A percentile compares a stretch with the other conserved stretches of the same genome.
Conservation (phyloP, 202 grass and related monocot genomes). For the Zoysia matrella region DNA sequence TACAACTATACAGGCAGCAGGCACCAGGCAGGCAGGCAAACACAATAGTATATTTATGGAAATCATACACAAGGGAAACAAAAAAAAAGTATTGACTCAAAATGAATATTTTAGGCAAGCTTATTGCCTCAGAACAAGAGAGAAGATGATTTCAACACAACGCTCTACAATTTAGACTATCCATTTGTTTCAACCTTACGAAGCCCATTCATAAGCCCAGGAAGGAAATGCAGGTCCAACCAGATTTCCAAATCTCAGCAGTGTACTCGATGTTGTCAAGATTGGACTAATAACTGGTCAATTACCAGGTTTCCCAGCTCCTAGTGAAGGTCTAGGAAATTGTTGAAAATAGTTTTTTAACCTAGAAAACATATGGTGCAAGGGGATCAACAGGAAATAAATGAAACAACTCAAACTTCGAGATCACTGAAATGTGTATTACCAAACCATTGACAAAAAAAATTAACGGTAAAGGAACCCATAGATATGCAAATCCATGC, state of each 20-base stretch:
- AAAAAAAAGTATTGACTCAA: neutral
- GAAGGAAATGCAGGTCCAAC: neutral
- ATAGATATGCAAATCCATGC: neutral
- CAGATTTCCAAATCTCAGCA: neutral
- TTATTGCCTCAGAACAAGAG: neutral
- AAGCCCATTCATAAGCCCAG: neutral
- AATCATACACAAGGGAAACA: neutral
- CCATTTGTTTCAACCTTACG: neutral
- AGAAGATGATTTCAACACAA: neutral
- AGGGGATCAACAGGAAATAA: neutral
- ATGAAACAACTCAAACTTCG: neutral
- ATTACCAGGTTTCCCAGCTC: constrained; percentile 2
- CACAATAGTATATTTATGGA: neutral
- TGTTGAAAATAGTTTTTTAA: neutral
- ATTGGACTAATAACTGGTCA: neutral
- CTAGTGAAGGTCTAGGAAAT: neutral
- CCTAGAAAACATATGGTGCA: neutral
- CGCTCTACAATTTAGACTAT: neutral
- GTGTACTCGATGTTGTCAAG: neutral
- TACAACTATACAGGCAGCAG: neutral
- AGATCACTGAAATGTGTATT: neutral
- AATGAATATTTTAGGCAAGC: neutral
- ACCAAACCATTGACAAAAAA: neutral
- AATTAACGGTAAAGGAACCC: neutral
- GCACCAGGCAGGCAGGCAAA: neutral